Conservation (phyloP, 1,284 basidiomycete species). For the Porodaedalea pini region DNA sequence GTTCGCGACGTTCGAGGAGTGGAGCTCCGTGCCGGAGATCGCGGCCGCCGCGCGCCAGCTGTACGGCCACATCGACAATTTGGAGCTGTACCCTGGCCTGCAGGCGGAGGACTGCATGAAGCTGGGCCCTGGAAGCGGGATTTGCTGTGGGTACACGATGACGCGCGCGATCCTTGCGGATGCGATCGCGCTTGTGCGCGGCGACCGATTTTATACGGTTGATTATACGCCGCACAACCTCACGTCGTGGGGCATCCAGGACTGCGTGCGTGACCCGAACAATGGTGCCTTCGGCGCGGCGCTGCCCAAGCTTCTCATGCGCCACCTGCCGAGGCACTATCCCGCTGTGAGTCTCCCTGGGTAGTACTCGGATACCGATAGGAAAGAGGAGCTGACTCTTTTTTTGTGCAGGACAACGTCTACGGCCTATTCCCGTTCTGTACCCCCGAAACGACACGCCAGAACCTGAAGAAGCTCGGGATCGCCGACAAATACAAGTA, state of each 20-base stretch:
- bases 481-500: slow-evolving; percentile 43
- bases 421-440: slow-evolving; percentile 54
- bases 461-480: slow-evolving; percentile 38
- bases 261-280: slow-evolving; percentile 27
- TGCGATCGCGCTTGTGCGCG: slow-evolving; percentile 50
- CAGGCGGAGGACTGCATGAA: slow-evolving; percentile 51
- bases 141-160: slow-evolving; percentile 50
- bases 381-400: too few species aligned
- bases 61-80: slow-evolving; percentile 50
- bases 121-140: slow-evolving; percentile 42
- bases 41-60: slow-evolving; percentile 45
- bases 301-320: slow-evolving; percentile 37
- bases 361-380: too few species aligned
- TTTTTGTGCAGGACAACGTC: slow-evolving; percentile 23
- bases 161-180: slow-evolving; percentile 43
- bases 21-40: slow-evolving; percentile 50
- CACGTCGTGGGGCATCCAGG: slow-evolving; percentile 33
- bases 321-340: slow-evolving; percentile 47
- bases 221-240: slow-evolving; percentile 35
- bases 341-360: slow-evolving; percentile 25
- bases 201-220: slow-evolving; percentile 30
- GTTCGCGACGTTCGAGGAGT: slow-evolving; percentile 49
- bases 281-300: slow-evolving; percentile 28
- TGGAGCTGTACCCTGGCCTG: slow-evolving; percentile 43
- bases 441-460: slow-evolving; percentile 44